Evolutionary conservation across 805 yeast species (phyloP).

Genomic region (Spathaspora boniae): DNA sequence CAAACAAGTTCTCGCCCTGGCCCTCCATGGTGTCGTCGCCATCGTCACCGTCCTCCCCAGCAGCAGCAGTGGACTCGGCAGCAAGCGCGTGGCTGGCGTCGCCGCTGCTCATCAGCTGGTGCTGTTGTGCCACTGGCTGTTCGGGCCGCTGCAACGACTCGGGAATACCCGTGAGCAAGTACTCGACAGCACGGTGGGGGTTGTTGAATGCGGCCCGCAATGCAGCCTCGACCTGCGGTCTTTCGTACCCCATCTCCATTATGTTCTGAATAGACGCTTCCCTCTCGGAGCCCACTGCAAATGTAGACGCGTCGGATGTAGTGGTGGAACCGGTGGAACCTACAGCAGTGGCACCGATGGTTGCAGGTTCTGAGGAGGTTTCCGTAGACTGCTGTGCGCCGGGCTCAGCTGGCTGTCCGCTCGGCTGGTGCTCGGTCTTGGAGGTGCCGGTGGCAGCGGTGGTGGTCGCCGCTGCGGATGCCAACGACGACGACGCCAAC

Average conservation of each 20-base stretch:
- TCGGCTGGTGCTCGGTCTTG: no score
- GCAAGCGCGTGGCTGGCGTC: no score
- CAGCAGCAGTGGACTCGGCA: conserved; percentile 19
- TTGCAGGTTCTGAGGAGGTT: conserved; percentile 15
- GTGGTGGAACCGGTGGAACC: conserved; percentile 10
- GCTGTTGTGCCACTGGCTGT: conserved; percentile 15
- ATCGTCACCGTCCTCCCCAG: conserved; percentile 16
- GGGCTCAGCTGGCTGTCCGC: no score
- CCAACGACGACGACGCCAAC: conserved; percentile 22
- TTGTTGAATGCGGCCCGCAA: conserved; percentile 93
- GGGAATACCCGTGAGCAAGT: conserved; percentile 86
- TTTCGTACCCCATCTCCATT: conserved; percentile 94
- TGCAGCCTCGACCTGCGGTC: conserved; percentile 84
- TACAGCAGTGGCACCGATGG: conserved; percentile 17
- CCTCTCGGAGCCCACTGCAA: conserved; percentile 75
- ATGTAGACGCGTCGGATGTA: conserved; percentile 31
- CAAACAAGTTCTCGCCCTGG: conserved; percentile 49
- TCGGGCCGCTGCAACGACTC: conserved; percentile 47
- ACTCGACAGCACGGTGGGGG: conserved; percentile 98
- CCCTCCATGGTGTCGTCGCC: conserved; percentile 30
- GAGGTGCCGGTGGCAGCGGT: conserved; percentile 17
- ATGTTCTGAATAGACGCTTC: conserved; percentile 77
- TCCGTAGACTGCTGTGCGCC: conserved; percentile 11
- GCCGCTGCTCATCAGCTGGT: no score
- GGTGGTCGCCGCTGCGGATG: conserved; percentile 13